phyloP scores from a whole-genome alignment of 2,329 filamentous ascomycete species.

The Meredithiella fracta region DNA sequence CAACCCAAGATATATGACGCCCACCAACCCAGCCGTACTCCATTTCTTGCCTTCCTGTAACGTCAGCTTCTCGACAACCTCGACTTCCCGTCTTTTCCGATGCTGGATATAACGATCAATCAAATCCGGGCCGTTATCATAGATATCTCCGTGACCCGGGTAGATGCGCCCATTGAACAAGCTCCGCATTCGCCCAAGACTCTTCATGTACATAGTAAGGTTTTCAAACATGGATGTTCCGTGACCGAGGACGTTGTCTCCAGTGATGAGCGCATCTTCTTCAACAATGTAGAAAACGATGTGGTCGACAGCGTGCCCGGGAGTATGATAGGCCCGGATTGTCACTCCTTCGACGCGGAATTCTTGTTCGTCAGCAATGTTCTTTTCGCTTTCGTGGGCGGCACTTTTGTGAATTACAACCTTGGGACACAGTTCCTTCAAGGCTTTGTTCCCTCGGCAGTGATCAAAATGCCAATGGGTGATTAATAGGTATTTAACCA shows the following conservation, averaged over 20 bases:
- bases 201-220: constrained; percentile 49
- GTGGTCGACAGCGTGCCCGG: constrained; percentile 67
- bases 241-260: constrained; percentile 76
- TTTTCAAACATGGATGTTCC: constrained; percentile 78
- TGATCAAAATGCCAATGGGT: constrained; percentile 94
- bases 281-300: constrained; percentile 62
- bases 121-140: constrained; percentile 54
- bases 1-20: constrained; percentile 67
- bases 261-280: constrained; percentile 73
- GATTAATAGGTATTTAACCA: constrained; percentile 53
- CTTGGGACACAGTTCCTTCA: constrained; percentile 46
- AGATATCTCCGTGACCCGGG: constrained; percentile 70
- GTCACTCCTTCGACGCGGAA: constrained; percentile 46
- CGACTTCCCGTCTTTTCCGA: constrained; percentile 60
- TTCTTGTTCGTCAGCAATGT: constrained; percentile 34
- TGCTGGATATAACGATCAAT: constrained; percentile 75
- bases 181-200: constrained; percentile 50
- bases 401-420: constrained; percentile 51
- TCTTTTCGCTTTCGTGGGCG: constrained; percentile 27
- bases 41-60: constrained; percentile 26
- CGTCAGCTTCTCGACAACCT: constrained; percentile 50
- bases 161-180: constrained; percentile 54
- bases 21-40: constrained; percentile 70
- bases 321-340: constrained; percentile 43
- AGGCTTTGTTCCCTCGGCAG: constrained; percentile 54